Percentiles rank a stretch among this genome's conserved stretches.
These are phyloP conservation scores for Eutypa lata DNA, from an alignment of 2,329 filamentous ascomycete genomes.

Conservation along the genomic window DNA sequence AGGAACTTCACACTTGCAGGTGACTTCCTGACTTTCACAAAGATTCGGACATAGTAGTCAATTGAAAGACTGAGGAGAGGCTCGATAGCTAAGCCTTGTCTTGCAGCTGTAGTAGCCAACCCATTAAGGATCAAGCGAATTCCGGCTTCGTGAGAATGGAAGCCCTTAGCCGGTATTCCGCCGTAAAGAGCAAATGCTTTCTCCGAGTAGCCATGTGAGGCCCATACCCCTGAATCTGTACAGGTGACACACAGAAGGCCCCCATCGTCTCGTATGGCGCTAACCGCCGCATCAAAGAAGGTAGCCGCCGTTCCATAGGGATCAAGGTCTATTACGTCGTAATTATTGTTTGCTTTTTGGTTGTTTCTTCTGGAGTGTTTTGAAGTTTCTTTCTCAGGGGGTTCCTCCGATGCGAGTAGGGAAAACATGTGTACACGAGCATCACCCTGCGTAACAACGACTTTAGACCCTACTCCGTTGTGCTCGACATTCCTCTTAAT, in stretches of 20 bases:
- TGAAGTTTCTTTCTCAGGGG: constrained; percentile 35
- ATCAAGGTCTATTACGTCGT: constrained; percentile 94
- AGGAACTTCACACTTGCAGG: constrained; percentile 86
- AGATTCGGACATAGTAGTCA: constrained; percentile 90
- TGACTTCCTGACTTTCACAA: constrained; percentile 76
- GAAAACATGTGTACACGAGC: constrained; percentile 91
- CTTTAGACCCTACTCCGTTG: constrained; percentile 70
- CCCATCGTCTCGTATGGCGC: constrained; percentile 78
- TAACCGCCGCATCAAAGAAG: constrained; percentile 87
- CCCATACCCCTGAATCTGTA: constrained; percentile 93
- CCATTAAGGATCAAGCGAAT: constrained; percentile 81
- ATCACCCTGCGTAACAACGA: constrained; percentile 74
- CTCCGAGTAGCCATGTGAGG: constrained; percentile 89
- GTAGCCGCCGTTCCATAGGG: constrained; percentile 92
- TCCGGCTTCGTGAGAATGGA: constrained; percentile 84
- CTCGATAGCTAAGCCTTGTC: constrained; percentile 85
- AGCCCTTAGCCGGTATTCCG: constrained; percentile 79
- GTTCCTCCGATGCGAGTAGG: constrained; percentile 53
- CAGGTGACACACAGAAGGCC: constrained; percentile 93
- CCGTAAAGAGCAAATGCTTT: constrained; percentile 95
- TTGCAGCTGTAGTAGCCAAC: constrained; percentile 74
- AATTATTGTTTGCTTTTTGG: constrained; percentile 53
- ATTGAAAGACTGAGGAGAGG: constrained; percentile 90
- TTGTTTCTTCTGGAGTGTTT: constrained; percentile 36
- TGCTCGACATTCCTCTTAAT: constrained; percentile 84